Conservation (phyloP, 768 basidiomycete genomes). For the Lactifluus hygrophoroides region DNA sequence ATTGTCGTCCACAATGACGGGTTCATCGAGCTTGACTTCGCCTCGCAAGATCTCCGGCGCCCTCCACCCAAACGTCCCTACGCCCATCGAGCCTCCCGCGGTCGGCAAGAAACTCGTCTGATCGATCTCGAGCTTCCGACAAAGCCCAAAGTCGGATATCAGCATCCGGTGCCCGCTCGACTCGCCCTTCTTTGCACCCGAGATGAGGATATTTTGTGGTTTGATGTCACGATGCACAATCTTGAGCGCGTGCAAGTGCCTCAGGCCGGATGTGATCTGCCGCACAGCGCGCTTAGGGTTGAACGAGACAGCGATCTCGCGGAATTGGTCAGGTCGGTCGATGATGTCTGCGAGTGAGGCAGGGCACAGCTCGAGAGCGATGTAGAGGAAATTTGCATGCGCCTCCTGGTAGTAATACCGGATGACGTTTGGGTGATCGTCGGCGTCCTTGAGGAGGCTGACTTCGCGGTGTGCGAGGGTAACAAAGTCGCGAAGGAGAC, state of each 20-base stretch:
- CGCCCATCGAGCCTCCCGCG: slow-evolving; percentile 77
- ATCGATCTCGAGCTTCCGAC: slow-evolving; percentile 90
- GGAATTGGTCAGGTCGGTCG: slow-evolving; percentile 68
- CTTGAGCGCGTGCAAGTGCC: slow-evolving; percentile 88
- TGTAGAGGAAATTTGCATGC: slow-evolving; percentile 90
- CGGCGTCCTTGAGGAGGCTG: slow-evolving; percentile 87
- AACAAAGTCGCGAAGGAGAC: slow-evolving; percentile 90
- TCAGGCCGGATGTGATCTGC: slow-evolving; percentile 81
- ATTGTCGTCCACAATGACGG: slow-evolving; percentile 45
- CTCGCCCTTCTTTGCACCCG: slow-evolving; percentile 49
- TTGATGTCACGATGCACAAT: slow-evolving; percentile 99
- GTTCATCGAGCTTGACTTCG: slow-evolving; percentile 86
- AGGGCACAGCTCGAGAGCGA: slow-evolving; percentile 92
- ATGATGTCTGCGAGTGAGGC: slow-evolving; percentile 83
- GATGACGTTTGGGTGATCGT: slow-evolving; percentile 98
- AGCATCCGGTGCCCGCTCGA: slow-evolving; percentile 64
- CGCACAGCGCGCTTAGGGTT: slow-evolving; percentile 81
- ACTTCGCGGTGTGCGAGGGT: slow-evolving; percentile 93
- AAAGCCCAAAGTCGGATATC: slow-evolving; percentile 95
- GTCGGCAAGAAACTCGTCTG: slow-evolving; percentile 96
- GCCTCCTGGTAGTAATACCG: slow-evolving; percentile 97
- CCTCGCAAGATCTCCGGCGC: slow-evolving; percentile 94
- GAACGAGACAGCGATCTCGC: slow-evolving; percentile 71
- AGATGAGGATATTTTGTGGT: slow-evolving; percentile 93
- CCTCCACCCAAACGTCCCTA: slow-evolving; percentile 95